Evolutionary conservation across 2,329 filamentous ascomycete species (phyloP).

Genomic region (Tothia fuscella): DNA sequence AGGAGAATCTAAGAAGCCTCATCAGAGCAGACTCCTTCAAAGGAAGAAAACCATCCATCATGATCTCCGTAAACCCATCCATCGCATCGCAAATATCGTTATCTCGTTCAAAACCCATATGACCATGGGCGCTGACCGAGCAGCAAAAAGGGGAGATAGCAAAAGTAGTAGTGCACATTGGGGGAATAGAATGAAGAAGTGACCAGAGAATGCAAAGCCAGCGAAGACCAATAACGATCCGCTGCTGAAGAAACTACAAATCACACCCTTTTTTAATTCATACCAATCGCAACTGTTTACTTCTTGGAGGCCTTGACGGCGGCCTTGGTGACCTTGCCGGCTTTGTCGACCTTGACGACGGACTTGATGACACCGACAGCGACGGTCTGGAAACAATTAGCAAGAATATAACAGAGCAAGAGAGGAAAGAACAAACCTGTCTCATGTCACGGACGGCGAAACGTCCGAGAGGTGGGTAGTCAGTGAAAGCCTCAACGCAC

Average conservation of each 20-base stretch:
- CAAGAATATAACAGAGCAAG: no score
- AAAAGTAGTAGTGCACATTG: no score
- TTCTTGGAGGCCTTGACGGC: constrained; percentile 21
- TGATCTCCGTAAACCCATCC: constrained; percentile 4
- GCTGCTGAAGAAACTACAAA: neutral
- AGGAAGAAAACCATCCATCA: constrained; percentile 3
- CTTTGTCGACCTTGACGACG: constrained; percentile 52
- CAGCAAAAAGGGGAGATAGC: neutral
- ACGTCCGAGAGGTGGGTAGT: constrained; percentile 98
- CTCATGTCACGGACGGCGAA: constrained; percentile 99
- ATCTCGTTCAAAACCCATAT: no score
- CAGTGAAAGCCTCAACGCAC: constrained; percentile 99
- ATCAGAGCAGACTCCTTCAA: constrained; percentile 5
- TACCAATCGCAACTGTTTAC: constrained; percentile 9
- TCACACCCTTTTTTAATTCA: neutral
- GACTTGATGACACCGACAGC: constrained; percentile 93
- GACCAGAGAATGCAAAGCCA: constrained; percentile 8
- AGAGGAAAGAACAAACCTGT: no score
- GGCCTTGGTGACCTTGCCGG: constrained; percentile 41
- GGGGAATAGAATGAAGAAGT: constrained; percentile 7
- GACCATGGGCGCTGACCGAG: no score
- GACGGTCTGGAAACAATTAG: no score
- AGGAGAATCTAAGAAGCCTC: constrained; percentile 6
- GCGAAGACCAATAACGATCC: neutral
- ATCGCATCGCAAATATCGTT: no score